phyloP scores from a whole-genome alignment of 306 rosid genomes.

The Cajanus cajan region DNA sequence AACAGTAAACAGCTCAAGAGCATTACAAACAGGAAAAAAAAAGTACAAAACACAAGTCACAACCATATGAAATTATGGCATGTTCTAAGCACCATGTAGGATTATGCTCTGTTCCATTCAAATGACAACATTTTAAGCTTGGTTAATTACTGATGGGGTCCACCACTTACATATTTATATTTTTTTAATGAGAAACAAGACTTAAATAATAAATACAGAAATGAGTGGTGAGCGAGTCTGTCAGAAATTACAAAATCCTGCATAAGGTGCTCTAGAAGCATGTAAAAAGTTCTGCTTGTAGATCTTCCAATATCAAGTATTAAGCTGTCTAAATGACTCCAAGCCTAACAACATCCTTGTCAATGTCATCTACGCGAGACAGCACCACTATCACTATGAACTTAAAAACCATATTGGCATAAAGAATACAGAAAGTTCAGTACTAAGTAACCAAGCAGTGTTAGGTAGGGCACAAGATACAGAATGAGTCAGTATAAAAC shows the following conservation, averaged over 20 bases:
- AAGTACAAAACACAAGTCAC: background rate
- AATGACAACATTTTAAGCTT: background rate
- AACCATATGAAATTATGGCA: background rate
- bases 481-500: background rate
- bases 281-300: background rate
- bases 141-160: background rate
- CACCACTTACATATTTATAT: background rate
- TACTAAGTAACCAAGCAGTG: background rate
- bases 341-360: background rate
- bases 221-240: background rate
- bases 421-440: background rate
- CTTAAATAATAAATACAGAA: background rate
- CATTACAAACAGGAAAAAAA: background rate
- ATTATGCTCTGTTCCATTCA: background rate
- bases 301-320: slow-evolving; percentile 9
- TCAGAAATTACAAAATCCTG: background rate
- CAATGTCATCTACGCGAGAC: slow-evolving; percentile 1
- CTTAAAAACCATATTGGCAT: background rate
- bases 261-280: background rate
- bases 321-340: background rate
- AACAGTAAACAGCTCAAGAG: slow-evolving; percentile 19
- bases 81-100: background rate
- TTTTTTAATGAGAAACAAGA: background rate
- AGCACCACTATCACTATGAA: background rate
- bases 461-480: background rate